These are phyloP conservation scores for Suhomyces prunicola DNA, from an alignment of 805 yeast species.

Conservation along the genomic window DNA sequence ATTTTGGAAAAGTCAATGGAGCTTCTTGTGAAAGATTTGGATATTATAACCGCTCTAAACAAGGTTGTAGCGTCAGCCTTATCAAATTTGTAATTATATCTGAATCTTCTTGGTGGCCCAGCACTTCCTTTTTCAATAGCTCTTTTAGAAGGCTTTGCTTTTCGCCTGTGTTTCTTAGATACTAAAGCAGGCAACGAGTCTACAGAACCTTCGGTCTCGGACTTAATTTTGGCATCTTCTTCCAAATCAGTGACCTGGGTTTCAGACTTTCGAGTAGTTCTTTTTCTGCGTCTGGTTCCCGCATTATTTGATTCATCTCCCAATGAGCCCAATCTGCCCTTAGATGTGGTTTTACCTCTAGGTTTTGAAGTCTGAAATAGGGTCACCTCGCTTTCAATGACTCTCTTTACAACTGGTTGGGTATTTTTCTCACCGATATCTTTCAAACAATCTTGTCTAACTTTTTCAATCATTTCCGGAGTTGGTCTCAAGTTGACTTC, in stretches of 20 bases:
- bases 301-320: conserved; percentile 2
- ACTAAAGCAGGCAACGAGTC: conserved; percentile 9
- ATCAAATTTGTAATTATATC: conserved; percentile 26
- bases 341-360: conserved; percentile 4
- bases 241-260: not conserved
- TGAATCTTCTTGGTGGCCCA: conserved; percentile 10
- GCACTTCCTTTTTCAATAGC: not conserved
- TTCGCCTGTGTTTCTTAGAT: conserved; percentile 13
- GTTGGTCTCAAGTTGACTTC: conserved; percentile 28
- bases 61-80: conserved; percentile 52
- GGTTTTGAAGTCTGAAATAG: conserved; percentile 11
- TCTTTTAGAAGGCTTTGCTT: conserved; percentile 12
- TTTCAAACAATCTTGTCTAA: conserved; percentile 21
- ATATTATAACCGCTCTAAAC: conserved; percentile 63
- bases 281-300: conserved; percentile 5
- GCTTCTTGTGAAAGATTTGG: conserved; percentile 56
- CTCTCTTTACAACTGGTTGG: conserved; percentile 14
- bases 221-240: not conserved
- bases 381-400: conserved; percentile 29
- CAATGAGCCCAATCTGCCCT: conserved; percentile 24
- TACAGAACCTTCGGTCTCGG: not conserved
- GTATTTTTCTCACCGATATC: conserved; percentile 20
- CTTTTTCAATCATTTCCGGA: conserved; percentile 24
- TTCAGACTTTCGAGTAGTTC: not conserved
- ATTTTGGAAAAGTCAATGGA: conserved; percentile 66